phyloP scores from a whole-genome alignment of 2,329 filamentous ascomycete genomes.

The Neofusicoccum laricinum region DNA sequence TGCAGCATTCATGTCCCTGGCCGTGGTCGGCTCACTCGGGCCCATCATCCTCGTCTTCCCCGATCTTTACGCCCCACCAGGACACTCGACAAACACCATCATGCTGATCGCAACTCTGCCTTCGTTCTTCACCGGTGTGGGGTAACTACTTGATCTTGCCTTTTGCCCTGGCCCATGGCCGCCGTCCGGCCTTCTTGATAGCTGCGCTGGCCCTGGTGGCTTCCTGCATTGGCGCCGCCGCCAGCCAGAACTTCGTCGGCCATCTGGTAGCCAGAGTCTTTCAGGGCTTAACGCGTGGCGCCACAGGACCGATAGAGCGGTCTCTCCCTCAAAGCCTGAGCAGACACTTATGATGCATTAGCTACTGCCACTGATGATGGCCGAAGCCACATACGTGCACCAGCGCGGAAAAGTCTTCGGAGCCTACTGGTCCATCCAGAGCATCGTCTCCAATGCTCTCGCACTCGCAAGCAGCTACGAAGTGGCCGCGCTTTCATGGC shows the following conservation, averaged over 20 bases:
- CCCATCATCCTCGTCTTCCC: neutral
- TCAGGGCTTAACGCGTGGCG: neutral
- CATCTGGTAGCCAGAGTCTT: neutral
- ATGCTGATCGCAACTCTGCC: neutral
- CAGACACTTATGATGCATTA: slow-evolving; percentile 31
- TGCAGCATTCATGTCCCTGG: neutral
- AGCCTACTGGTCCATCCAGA: slow-evolving; percentile 41
- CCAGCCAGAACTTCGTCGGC: neutral
- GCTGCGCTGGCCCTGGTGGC: slow-evolving; percentile 35
- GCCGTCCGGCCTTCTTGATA: slow-evolving; percentile 37
- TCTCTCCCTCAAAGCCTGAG: neutral
- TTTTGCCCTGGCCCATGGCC: slow-evolving; percentile 37
- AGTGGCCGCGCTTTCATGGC: slow-evolving; percentile 36
- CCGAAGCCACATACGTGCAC: slow-evolving; percentile 42
- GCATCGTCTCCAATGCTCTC: slow-evolving; percentile 31
- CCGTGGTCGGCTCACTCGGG: neutral
- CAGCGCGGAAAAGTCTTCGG: slow-evolving; percentile 37
- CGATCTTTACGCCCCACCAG: neutral
- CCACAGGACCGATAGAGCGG: neutral
- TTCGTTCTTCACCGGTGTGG: neutral
- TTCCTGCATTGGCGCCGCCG: neutral
- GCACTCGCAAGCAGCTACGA: slow-evolving; percentile 37
- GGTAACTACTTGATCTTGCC: slow-evolving; percentile 27
- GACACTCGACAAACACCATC: neutral
- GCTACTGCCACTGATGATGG: slow-evolving; percentile 39